Evolutionary conservation across 2,329 filamentous ascomycete species (phyloP), one percentile per base, ranked within the genome.

Genomic region (Exophiala oligosperma): DNA sequence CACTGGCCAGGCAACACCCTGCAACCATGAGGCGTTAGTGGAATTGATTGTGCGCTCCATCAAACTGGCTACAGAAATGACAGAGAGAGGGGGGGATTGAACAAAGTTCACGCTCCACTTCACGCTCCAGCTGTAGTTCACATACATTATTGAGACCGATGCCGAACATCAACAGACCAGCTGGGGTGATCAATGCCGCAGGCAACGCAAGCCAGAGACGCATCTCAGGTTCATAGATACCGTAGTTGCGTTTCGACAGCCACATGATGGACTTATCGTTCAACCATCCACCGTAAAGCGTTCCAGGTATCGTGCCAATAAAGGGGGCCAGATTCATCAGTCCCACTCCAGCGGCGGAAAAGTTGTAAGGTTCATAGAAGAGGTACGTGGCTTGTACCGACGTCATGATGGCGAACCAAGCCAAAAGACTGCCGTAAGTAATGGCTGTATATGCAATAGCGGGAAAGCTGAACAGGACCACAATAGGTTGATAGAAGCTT

Each of bases 221-320:
- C 75, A 79, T 79, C 64, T 81, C 79, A 1, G 79, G 76, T 65
- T 81, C 78, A 49, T 77, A 78, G 60, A 78, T 73, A 35, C 78
- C 78, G 28, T 70, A 69, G 62, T 81, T 80, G n/a, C 71, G 70
- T 23, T 72, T 72, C 2, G 79, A 75, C 51, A 79, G 71, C 32
- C 66, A 70, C 24, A 75, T 56, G 37, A 77, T 73, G 0, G 68
- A 69, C 68, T 69, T 69, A 44, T 79, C 76, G 0, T 70, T 70
- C 1, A 78, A 52, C 0, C 69, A 67, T 0, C 77, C 77, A 1
- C 73, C 74, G 43, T 76, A 75, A 0, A 77, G 37, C 1, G 69
- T 68, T 1, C 75, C 76, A 14, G 77, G 62, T 0, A 74, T 35
- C 9, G 71, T 73, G 0, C 77, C 76, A 1, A 78, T 63, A 4